These are phyloP conservation scores for Paradendryphiella salina DNA, from an alignment of 2,329 filamentous ascomycete species.

Conservation along the genomic window DNA sequence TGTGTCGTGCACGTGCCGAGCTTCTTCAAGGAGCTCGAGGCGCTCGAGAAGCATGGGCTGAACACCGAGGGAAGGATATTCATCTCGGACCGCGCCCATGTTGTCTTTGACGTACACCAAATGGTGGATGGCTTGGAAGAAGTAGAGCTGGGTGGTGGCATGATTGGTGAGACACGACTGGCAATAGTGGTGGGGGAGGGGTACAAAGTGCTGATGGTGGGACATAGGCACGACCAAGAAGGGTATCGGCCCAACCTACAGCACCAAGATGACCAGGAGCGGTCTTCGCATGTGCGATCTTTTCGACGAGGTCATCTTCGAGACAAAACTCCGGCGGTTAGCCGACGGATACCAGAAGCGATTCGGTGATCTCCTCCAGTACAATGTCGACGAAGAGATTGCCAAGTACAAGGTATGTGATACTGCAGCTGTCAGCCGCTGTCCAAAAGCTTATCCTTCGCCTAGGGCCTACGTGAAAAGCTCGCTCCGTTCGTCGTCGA, in stretches of 20 bases:
- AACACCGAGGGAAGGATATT: slow-evolving; percentile 63
- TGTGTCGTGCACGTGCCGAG: slow-evolving; percentile 70
- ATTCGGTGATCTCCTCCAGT: slow-evolving; percentile 67
- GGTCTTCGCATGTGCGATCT: slow-evolving; percentile 69
- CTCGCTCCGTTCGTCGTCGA: slow-evolving; percentile 68
- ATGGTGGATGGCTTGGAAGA: slow-evolving; percentile 71
- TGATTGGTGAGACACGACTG: slow-evolving; percentile 38
- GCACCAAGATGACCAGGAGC: slow-evolving; percentile 65
- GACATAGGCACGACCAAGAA: slow-evolving; percentile 57
- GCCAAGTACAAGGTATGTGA: slow-evolving; percentile 57
- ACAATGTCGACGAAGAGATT: slow-evolving; percentile 73
- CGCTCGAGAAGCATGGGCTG: slow-evolving; percentile 64
- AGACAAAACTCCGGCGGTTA: slow-evolving; percentile 65
- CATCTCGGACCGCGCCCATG: slow-evolving; percentile 65
- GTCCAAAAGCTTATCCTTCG: not conserved
- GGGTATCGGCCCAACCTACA: slow-evolving; percentile 62
- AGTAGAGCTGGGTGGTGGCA: slow-evolving; percentile 55
- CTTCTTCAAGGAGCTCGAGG: slow-evolving; percentile 68
- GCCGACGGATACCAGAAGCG: slow-evolving; percentile 67
- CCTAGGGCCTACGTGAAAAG: slow-evolving; percentile 57
- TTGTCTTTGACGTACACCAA: slow-evolving; percentile 67
- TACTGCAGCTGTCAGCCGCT: not conserved
- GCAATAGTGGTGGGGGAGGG: not conserved
- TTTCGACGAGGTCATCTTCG: slow-evolving; percentile 68
- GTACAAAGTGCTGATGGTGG: slow-evolving; percentile 29